Base-by-base conservation (phyloP, 495 filamentous ascomycete genomes). In the Aspergillus sclerotiicarbonarius region DNA sequence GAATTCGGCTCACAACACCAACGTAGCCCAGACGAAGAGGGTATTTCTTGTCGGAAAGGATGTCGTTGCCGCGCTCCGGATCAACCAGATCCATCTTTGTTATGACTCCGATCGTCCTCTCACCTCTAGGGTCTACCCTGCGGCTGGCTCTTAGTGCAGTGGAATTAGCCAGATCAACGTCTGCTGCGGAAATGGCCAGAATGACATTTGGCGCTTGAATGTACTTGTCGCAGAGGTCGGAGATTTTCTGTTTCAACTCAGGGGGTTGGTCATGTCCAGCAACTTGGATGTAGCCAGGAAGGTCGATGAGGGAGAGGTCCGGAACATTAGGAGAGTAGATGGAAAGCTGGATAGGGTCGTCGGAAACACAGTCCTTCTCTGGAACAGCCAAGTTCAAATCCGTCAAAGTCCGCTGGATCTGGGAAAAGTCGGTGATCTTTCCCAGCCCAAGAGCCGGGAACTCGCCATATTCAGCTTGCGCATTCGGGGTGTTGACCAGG, bases 71-170 rank as follows among this genome's bases (percentile, higher is more conserved):
- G 56, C 94, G 85, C 18, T 78, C 77, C 12, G 94, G 83, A 56
- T 96, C 92, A 18, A 99, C 92, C 19, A 99, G 82, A 68, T 99
- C 94, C 93, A 99, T 96, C 76, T 99, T 99, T 21, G 94, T 99
- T 21, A 99, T 89, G 20, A 99, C 94, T 37, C 94, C 94, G 66
- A 99, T 98, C 3, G 94, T 99, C 53, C 94, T 80, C 70, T 99
- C 95, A 25, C 94, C 94, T 52, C 95, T 79, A 4, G 95, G 95
- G 67, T 99, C 94, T 10, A 98, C 92, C 56, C 91, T 81, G 54
- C 95, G 82, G 67, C 92, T 96, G 25, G 94, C 91, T 56, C 93
- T 81, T 29, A 99, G 77, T 10, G 94, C 92, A 4, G 94, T 93
- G 4, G 94, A 98, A 67, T 99, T 99, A 5, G 94, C 94, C 25